Evolutionary conservation across 2,329 filamentous ascomycete genomes (phyloP).

Genomic region (Claviceps africana): DNA sequence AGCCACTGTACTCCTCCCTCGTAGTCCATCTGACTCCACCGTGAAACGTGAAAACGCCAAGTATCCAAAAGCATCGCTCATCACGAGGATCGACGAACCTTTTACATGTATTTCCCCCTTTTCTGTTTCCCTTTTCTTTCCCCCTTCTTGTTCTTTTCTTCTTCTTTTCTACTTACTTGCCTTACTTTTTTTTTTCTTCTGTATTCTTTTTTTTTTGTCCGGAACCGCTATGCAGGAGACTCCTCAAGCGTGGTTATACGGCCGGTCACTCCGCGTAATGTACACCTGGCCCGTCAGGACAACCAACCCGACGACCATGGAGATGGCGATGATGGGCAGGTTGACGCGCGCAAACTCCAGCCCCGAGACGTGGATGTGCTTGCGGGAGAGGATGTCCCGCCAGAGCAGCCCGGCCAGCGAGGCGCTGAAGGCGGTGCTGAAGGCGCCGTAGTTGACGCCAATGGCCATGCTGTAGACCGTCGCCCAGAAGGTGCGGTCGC

Average conservation of each 20-base stretch:
- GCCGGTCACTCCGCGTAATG: conserved; percentile 21
- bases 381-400: conserved; percentile 54
- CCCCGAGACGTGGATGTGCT: conserved; percentile 50
- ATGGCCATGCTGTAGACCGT: conserved; percentile 63
- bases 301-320: conserved; percentile 49
- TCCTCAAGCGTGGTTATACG: conserved; percentile 3
- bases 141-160: too few species aligned
- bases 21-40: too few species aligned
- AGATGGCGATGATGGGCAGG: conserved; percentile 53
- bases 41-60: too few species aligned
- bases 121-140: too few species aligned
- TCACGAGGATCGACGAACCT: too few species aligned
- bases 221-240: too few species aligned
- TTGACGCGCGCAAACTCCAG: conserved; percentile 57
- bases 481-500: conserved; percentile 55
- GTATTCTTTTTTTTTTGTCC: background rate
- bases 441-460: conserved; percentile 62
- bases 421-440: conserved; percentile 58
- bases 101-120: too few species aligned
- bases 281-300: conserved; percentile 53
- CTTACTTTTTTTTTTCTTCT: too few species aligned
- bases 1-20: too few species aligned
- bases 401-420: conserved; percentile 59
- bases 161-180: too few species aligned
- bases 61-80: too few species aligned